Conservation (phyloP, 2,329 filamentous ascomycete species). For the Ascochyta clinopodiicola region DNA sequence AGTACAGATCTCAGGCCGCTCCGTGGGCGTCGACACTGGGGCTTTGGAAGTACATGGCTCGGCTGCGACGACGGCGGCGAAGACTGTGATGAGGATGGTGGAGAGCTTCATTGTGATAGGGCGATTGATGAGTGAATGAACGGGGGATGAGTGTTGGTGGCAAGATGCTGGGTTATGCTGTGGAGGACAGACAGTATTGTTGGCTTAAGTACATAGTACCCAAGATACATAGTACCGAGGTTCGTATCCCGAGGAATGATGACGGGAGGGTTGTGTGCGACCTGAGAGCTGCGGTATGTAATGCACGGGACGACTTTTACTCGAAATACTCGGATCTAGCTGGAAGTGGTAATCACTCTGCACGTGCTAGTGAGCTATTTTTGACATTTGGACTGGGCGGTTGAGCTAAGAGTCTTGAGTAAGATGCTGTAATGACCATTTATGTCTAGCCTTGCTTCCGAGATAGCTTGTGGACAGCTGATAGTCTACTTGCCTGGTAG, state of each 20-base stretch:
- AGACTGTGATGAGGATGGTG: neutral
- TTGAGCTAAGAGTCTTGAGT: neutral
- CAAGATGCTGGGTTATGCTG: neutral
- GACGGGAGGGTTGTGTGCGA: conserved; percentile 3
- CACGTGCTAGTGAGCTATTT: neutral
- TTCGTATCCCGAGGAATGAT: neutral
- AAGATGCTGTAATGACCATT: neutral
- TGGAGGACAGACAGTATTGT: neutral
- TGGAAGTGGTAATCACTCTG: neutral
- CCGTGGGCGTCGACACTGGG: neutral
- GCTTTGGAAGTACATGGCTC: neutral
- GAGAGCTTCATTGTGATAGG: neutral
- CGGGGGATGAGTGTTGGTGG: no score
- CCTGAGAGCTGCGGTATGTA: conserved; percentile 11
- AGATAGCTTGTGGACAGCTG: neutral
- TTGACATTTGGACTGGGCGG: neutral
- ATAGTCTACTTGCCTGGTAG: conserved; percentile 25
- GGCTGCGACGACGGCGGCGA: neutral
- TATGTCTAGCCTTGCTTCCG: neutral
- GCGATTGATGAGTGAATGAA: neutral
- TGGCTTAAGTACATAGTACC: neutral
- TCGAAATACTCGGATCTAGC: neutral
- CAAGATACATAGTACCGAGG: neutral
- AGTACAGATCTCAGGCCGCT: neutral
- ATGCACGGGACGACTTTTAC: neutral